Percentiles rank a stretch among this genome's conserved stretches.
Conservation (phyloP, 352 stramenopile species). For the Hyaloperonospora arabidopsidis region DNA sequence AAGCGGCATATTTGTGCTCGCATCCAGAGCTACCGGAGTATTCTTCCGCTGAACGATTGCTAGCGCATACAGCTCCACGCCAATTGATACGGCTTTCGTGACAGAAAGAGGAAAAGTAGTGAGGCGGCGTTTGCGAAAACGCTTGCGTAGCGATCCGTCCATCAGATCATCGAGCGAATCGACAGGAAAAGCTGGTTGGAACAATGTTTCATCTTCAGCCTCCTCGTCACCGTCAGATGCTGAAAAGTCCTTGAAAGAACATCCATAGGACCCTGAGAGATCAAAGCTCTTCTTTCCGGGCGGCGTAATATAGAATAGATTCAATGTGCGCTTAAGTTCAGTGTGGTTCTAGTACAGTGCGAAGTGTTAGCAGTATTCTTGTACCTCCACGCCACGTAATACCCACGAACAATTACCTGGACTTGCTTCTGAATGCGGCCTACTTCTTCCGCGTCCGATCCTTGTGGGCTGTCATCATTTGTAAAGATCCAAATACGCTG, state of each 20-base stretch:
- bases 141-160: conserved; percentile 71
- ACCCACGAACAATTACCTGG: conserved; percentile 28
- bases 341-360: conserved; percentile 48
- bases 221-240: conserved; percentile 17
- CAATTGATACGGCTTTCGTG: conserved; percentile 66
- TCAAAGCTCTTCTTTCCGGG: conserved; percentile 48
- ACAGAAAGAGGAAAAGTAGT: conserved; percentile 60
- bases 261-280: conserved; percentile 50
- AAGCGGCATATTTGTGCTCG: conserved; percentile 60
- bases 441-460: conserved; percentile 50
- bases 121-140: conserved; percentile 68
- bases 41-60: conserved; percentile 56
- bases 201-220: conserved; percentile 21
- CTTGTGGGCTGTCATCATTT: conserved; percentile 54
- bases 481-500: conserved; percentile 85
- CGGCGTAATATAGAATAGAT: conserved; percentile 71
- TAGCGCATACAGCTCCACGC: conserved; percentile 68
- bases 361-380: background rate
- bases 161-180: conserved; percentile 66
- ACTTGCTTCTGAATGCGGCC: conserved; percentile 68
- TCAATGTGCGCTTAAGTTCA: conserved; percentile 65
- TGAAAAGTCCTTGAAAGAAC: conserved; percentile 62
- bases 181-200: conserved; percentile 68
- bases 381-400: background rate
- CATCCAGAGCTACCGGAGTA: conserved; percentile 53